phyloP scores from a whole-genome alignment of 768 basidiomycete species.

The Boletus reticulatus region DNA sequence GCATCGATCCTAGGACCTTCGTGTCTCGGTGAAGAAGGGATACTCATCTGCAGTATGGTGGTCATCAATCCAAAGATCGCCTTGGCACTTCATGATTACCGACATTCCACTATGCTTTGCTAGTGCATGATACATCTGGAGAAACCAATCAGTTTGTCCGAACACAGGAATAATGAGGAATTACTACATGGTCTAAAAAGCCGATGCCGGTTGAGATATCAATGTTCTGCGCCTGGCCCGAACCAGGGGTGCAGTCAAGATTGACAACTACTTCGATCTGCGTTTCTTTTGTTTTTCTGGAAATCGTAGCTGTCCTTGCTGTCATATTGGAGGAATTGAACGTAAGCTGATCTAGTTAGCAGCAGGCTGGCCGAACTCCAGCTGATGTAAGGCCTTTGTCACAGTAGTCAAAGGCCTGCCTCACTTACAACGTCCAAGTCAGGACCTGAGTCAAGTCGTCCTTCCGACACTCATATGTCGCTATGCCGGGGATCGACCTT shows the following conservation, averaged over 20 bases:
- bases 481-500: slow-evolving; percentile 13
- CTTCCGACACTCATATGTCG: slow-evolving; percentile 7
- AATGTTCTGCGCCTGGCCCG: slow-evolving; percentile 66
- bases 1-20: slow-evolving; percentile 15
- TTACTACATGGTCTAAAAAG: slow-evolving; percentile 91
- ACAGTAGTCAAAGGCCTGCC: too few relatives aligned
- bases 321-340: slow-evolving; percentile 28
- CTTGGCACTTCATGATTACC: slow-evolving; percentile 84
- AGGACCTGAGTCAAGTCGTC: too few relatives aligned
- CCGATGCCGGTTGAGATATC: slow-evolving; percentile 92
- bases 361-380: too few relatives aligned
- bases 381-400: slow-evolving; percentile 1
- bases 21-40: slow-evolving; percentile 11
- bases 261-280: slow-evolving; percentile 78
- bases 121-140: slow-evolving; percentile 94
- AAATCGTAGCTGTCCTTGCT: slow-evolving; percentile 62
- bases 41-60: slow-evolving; percentile 98
- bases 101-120: slow-evolving; percentile 98
- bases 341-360: too few relatives aligned
- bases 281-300: slow-evolving; percentile 90
- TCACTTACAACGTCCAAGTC: too few relatives aligned
- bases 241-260: slow-evolving; percentile 75
- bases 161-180: neutral
- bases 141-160: neutral
- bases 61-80: slow-evolving; percentile 97